Evolutionary conservation across 2,329 filamentous ascomycete species (phyloP), one percentile per base, ranked within the genome.

Genomic region (Epichloe hybrida): DNA sequence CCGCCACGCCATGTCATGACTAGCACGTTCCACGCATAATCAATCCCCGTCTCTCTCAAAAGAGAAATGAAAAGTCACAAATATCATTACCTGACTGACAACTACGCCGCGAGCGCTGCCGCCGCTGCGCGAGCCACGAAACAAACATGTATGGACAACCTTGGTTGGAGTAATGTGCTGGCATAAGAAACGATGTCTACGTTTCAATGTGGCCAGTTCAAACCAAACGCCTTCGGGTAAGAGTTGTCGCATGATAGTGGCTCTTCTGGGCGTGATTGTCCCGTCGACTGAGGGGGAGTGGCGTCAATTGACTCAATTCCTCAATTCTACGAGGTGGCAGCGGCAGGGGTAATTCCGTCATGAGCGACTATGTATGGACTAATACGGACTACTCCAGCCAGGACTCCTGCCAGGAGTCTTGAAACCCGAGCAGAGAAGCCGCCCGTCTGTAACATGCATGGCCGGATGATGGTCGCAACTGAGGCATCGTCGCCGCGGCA

Each of bases 1-100:
- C 27, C 27, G 27, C 27, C 27, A 31, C 8, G 27, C 27, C 21
- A 23, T 23, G 6, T 23, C 23, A 63, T 58, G 61, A 58, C 68
- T 73, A 72, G 72, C 69, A 70, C 69, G 75, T 78, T 78, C 78
- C 72, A 76, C 27, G 27, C 27, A 31, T 9, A 31, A 31, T 31
- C 27, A 31, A 3, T 8, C 27, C 27, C 27, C 27, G 8, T 31
- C 27, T 31, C 27, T 31, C 7, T 31, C 27, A 27, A 2, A 27
- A 27, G 7, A 8, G 27, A 27, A 27, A 27, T 27, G 27, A 27
- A 27, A 27, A 27, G 23, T 27, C 7, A 7, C 23, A 27, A 27
- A 27, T 27, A 27, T 8, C 8, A 31, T 9, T 31, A 1, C 8
- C 27, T 9, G 27, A 31, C 27, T 31, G 27, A 40, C 35, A 38